phyloP scores from a whole-genome alignment of 495 filamentous ascomycete genomes.

The Podospora anserina region DNA sequence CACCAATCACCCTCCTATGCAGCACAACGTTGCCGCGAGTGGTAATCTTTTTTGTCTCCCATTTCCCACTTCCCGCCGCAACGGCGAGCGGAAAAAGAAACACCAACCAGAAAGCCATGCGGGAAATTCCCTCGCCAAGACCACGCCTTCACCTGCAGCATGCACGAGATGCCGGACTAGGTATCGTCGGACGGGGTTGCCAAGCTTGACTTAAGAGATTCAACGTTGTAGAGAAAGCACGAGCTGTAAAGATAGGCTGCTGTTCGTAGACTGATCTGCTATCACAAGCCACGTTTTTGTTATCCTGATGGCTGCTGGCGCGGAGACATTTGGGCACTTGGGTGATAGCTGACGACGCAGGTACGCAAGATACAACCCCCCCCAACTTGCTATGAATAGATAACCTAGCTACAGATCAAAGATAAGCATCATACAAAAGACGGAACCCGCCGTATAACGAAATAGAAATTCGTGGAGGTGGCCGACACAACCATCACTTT shows the following conservation, averaged over 20 bases:
- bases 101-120: not conserved
- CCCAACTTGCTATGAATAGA: not conserved
- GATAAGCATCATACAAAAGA: not conserved
- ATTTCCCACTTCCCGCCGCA: not conserved
- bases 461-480: not conserved
- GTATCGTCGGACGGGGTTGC: not conserved
- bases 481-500: not conserved
- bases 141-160: not conserved
- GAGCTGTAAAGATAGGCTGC: not conserved
- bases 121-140: slow-evolving; percentile 7
- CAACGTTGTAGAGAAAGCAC: not conserved
- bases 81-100: not conserved
- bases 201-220: not conserved
- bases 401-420: not conserved
- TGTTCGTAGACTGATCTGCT: not conserved
- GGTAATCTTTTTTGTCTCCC: slow-evolving; percentile 2
- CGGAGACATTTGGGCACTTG: not conserved
- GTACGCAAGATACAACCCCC: not conserved
- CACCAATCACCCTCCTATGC: slow-evolving; percentile 18
- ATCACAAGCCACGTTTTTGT: not conserved
- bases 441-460: not conserved
- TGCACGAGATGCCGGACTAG: not conserved
- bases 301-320: not conserved
- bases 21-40: slow-evolving; percentile 11
- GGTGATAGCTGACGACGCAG: not conserved